phyloP scores from a whole-genome alignment of 1,284 basidiomycete genomes.

The Fomitopsis betulina region DNA sequence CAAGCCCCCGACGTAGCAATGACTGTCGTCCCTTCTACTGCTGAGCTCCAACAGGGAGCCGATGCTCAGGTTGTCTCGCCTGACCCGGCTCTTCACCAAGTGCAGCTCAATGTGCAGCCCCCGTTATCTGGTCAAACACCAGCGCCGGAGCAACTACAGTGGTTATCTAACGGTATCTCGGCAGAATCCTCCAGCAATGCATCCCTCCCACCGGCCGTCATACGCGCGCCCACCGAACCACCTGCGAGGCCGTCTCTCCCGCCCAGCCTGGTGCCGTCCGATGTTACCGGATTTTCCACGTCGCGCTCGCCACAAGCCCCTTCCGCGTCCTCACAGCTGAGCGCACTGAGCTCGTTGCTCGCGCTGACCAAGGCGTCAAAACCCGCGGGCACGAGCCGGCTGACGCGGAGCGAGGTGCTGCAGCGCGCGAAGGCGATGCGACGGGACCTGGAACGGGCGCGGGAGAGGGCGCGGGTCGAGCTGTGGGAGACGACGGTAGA shows the following conservation, averaged over 20 bases:
- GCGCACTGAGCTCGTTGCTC: not conserved
- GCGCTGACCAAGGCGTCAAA: not conserved
- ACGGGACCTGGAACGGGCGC: conserved; percentile 46
- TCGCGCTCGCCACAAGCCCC: not conserved
- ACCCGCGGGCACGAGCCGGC: not conserved
- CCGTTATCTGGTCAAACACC: not conserved
- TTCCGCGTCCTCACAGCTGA: not conserved
- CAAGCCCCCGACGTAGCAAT: not conserved
- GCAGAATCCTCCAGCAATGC: not conserved
- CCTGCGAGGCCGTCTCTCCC: not conserved
- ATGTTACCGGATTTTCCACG: not conserved
- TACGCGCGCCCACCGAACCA: not conserved
- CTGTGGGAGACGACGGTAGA: conserved; percentile 74
- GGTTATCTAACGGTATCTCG: not conserved
- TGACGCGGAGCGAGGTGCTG: conserved; percentile 5
- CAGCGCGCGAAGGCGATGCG: conserved; percentile 48
- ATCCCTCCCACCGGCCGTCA: not conserved
- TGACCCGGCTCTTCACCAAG: not conserved
- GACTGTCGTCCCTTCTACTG: not conserved
- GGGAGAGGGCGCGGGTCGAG: conserved; percentile 56
- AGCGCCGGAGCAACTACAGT: not conserved
- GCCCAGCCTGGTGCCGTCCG: not conserved
- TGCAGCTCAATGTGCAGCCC: not conserved
- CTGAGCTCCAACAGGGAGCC: not conserved
- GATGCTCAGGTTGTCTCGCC: not conserved